phyloP scores from a whole-genome alignment of 78 protist species.

The Dictyostelium purpureum region DNA sequence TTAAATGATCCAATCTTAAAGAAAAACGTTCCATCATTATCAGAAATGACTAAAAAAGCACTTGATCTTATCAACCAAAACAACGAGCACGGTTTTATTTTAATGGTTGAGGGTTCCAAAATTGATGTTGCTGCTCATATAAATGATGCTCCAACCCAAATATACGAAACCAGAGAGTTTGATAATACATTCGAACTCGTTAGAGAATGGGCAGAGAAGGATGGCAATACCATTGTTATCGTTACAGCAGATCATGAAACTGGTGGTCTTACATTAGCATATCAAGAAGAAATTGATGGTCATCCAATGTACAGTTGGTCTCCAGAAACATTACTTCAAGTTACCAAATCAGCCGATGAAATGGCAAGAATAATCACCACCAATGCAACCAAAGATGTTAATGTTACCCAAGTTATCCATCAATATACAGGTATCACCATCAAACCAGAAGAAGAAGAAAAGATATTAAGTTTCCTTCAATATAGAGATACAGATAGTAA shows the following conservation, averaged over 20 bases:
- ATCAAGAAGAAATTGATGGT: neutral
- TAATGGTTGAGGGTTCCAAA: conserved; percentile 65
- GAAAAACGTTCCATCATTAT: conserved; percentile 26
- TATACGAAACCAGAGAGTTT: conserved; percentile 59
- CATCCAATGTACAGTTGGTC: conserved; percentile 14
- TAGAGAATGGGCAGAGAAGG: conserved; percentile 54
- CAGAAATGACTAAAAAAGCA: conserved; percentile 67
- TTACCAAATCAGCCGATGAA: neutral
- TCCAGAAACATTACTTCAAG: conserved; percentile 28
- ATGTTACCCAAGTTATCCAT: neutral
- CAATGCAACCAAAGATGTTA: neutral
- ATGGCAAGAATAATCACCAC: neutral
- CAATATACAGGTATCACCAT: neutral
- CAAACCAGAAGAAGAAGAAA: too few relatives aligned
- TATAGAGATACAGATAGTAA: too few relatives aligned
- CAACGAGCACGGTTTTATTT: conserved; percentile 53
- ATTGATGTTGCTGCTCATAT: conserved; percentile 87
- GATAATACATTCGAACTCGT: conserved; percentile 41
- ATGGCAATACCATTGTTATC: conserved; percentile 79
- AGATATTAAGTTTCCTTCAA: too few relatives aligned
- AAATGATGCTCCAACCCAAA: conserved; percentile 79
- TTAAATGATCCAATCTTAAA: neutral
- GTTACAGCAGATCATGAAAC: conserved; percentile 88
- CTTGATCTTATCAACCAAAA: conserved; percentile 26
- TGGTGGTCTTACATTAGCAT: conserved; percentile 79